phyloP scores from a whole-genome alignment of 352 stramenopile species.

The Saprolegnia diclina region DNA sequence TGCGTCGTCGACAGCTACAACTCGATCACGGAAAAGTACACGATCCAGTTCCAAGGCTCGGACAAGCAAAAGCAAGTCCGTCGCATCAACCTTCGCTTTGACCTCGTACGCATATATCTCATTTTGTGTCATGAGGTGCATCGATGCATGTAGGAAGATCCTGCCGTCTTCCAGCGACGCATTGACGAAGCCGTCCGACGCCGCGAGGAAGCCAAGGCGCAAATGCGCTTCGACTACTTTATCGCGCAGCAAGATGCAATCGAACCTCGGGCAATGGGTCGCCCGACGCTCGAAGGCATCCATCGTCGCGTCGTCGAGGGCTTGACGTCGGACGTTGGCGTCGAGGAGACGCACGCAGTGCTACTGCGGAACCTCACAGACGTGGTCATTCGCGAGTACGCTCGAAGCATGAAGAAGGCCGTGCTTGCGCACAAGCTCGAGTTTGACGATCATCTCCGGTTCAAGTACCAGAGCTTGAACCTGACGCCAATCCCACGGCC shows the following conservation, averaged over 20 bases:
- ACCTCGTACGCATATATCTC: conserved; percentile 32
- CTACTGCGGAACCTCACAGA: conserved; percentile 83
- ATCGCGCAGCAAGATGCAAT: conserved; percentile 67
- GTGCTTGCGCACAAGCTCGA: conserved; percentile 65
- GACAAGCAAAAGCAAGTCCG: conserved; percentile 83
- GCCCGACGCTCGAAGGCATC: conserved; percentile 69
- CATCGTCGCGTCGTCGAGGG: conserved; percentile 82
- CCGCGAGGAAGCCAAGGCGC: conserved; percentile 74
- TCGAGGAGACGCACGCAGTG: conserved; percentile 51
- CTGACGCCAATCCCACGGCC: conserved; percentile 40
- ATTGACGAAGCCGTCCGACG: conserved; percentile 55
- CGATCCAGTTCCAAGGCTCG: conserved; percentile 80
- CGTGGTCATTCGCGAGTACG: conserved; percentile 86
- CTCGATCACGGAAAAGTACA: conserved; percentile 53
- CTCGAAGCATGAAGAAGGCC: conserved; percentile 89
- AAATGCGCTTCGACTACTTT: conserved; percentile 89
- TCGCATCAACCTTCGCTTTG: conserved; percentile 90
- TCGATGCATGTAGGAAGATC: conserved; percentile 38
- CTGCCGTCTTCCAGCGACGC: conserved; percentile 62
- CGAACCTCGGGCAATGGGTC: conserved; percentile 72
- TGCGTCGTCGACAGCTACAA: conserved; percentile 67
- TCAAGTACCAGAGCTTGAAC: conserved; percentile 65
- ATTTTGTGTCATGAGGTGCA: background rate
- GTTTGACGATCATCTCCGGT: conserved; percentile 44
- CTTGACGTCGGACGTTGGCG: conserved; percentile 48